These are phyloP conservation scores for Mentha longifolia DNA, from an alignment of 257 asterid species.

Conservation along the genomic window DNA sequence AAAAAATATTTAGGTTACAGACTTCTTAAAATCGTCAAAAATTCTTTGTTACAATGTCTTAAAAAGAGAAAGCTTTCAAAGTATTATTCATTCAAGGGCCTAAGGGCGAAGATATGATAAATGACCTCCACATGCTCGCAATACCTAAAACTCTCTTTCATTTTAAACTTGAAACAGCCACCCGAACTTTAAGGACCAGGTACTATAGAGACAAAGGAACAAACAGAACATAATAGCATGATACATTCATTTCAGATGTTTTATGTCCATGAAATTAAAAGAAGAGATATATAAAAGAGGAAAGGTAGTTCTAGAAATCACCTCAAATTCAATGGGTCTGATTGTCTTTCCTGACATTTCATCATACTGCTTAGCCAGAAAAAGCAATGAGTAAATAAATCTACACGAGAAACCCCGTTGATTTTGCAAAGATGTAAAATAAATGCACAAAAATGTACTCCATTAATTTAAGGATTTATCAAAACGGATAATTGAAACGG, in stretches of 20 bases:
- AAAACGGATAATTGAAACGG: background rate
- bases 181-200: background rate
- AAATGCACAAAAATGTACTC: background rate
- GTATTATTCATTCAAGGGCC: background rate
- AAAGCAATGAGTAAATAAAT: constrained; percentile 24
- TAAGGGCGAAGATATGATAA: background rate
- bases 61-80: background rate
- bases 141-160: background rate
- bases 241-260: background rate
- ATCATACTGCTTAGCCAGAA: constrained; percentile 58
- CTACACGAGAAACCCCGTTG: background rate
- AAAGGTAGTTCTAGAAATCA: too few species aligned
- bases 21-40: background rate
- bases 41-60: background rate
- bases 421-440: too few species aligned
- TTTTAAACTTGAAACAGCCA: background rate
- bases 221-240: background rate
- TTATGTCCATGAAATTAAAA: background rate
- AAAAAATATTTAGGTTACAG: background rate
- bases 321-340: constrained; percentile 69
- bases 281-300: background rate
- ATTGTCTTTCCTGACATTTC: constrained; percentile 68
- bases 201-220: background rate
- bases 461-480: constrained; percentile 5
- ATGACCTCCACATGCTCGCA: background rate